Evolutionary conservation across 2,329 filamentous ascomycete species (phyloP).

Genomic region (Beauveria bassiana): DNA sequence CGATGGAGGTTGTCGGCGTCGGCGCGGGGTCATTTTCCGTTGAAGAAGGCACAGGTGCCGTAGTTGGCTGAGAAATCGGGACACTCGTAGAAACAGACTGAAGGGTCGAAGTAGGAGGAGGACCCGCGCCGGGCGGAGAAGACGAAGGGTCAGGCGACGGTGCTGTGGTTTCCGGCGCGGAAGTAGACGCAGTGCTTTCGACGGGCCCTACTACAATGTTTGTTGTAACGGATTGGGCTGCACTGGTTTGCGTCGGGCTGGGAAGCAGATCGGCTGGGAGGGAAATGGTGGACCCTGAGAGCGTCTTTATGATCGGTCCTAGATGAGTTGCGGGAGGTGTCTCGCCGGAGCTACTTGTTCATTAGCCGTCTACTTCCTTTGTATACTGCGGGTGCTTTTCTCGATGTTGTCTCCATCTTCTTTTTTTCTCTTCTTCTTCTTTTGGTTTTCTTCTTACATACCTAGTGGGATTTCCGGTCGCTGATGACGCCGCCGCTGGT

Average conservation of each 20-base stretch:
- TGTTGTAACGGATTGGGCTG: not conserved
- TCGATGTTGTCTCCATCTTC: not conserved
- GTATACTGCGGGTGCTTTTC: not conserved
- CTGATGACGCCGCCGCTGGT: not conserved
- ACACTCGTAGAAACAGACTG: too few species aligned
- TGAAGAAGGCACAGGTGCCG: too few species aligned
- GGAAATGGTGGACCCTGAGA: not conserved
- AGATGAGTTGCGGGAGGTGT: slow-evolving; percentile 10
- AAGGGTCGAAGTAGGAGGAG: too few species aligned
- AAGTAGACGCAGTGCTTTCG: not conserved
- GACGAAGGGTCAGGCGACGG: too few species aligned
- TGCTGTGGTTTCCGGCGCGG: too few species aligned
- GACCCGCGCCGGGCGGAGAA: too few species aligned
- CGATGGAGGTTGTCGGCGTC: too few species aligned
- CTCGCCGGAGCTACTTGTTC: slow-evolving; percentile 11
- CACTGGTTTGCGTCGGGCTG: not conserved
- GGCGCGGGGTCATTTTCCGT: too few species aligned
- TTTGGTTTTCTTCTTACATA: not conserved
- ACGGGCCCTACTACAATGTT: too few species aligned
- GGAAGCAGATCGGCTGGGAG: not conserved
- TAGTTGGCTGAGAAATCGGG: too few species aligned
- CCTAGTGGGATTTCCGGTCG: not conserved
- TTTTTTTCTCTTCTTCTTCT: not conserved
- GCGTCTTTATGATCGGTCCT: not conserved
- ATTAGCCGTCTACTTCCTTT: not conserved